Percentiles rank a stretch among this genome's conserved stretches.
Evolutionary conservation across 805 yeast species (phyloP).

Genomic region (Starmerella davenportii): DNA sequence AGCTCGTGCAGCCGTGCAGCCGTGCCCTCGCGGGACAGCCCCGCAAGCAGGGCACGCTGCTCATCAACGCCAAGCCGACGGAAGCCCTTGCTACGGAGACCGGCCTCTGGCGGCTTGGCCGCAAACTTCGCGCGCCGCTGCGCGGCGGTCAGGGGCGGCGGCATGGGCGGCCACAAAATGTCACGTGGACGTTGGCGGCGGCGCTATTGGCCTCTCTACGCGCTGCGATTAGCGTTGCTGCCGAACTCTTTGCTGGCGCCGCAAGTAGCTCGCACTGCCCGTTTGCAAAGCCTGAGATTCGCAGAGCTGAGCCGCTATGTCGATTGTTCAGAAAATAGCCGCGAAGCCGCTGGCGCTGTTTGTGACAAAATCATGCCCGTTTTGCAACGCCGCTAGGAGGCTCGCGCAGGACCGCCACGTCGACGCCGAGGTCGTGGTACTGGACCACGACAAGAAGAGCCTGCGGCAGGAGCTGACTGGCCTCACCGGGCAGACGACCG

Average conservation of each 20-base stretch:
- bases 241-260: too few relatives aligned
- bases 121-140: slow-evolving; percentile 10
- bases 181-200: too few relatives aligned
- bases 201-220: too few relatives aligned
- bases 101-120: background rate
- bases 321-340: slow-evolving; percentile 35
- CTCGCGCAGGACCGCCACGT: slow-evolving; percentile 13
- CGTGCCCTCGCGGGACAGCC: background rate
- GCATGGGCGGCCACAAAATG: too few relatives aligned
- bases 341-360: slow-evolving; percentile 22
- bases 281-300: too few relatives aligned
- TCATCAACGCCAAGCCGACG: slow-evolving; percentile 3
- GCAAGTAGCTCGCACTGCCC: too few relatives aligned
- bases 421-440: slow-evolving; percentile 28
- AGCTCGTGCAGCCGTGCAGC: slow-evolving; percentile 1
- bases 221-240: too few relatives aligned
- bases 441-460: slow-evolving; percentile 37
- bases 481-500: slow-evolving; percentile 45
- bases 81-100: slow-evolving; percentile 9
- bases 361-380: slow-evolving; percentile 17
- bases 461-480: slow-evolving; percentile 40
- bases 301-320: too few relatives aligned
- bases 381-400: slow-evolving; percentile 14
- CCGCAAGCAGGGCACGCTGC: slow-evolving; percentile 4
- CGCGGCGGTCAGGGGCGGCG: slow-evolving; percentile 24